Percentiles rank a stretch among this genome's conserved stretches.
Conservation (phyloP, 495 filamentous ascomycete species). For the Xylaria nigripes region DNA sequence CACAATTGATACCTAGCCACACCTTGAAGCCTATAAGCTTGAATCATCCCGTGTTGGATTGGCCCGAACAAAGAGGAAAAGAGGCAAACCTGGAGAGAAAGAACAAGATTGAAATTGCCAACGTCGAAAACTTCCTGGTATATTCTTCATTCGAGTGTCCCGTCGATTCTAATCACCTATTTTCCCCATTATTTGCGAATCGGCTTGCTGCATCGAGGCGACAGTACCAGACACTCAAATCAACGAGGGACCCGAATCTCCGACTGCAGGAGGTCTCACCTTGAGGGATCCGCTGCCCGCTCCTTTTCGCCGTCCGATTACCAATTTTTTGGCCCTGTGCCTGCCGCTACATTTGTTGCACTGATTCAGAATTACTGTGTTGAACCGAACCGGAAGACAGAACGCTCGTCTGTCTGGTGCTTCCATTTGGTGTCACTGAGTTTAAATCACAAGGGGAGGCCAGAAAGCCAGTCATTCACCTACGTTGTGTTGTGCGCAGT, state of each 20-base stretch:
- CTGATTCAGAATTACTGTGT: conserved; percentile 25
- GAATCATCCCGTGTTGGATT: conserved; percentile 4
- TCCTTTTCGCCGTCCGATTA: conserved; percentile 13
- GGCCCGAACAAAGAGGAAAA: conserved; percentile 6
- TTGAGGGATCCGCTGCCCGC: conserved; percentile 15
- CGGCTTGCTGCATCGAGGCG: conserved; percentile 14
- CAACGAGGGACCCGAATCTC: conserved; percentile 9
- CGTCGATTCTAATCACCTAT: not conserved
- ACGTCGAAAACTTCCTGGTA: conserved; percentile 1
- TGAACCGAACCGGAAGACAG: conserved; percentile 20
- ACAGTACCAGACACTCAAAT: conserved; percentile 11
- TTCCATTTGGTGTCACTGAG: conserved; percentile 21
- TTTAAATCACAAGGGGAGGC: conserved; percentile 19
- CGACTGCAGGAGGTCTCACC: conserved; percentile 24
- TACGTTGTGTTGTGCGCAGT: conserved; percentile 20
- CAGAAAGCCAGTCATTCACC: conserved; percentile 17
- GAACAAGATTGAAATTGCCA: not conserved
- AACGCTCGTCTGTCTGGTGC: conserved; percentile 14
- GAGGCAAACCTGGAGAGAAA: conserved; percentile 10
- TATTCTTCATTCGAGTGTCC: conserved; percentile 6
- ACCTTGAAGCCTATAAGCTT: not conserved
- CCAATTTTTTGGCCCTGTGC: conserved; percentile 14
- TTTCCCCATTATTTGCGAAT: conserved; percentile 3
- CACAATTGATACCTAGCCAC: conserved; percentile 5
- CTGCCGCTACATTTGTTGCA: conserved; percentile 20